Evolutionary conservation across 176 grass and related monocot genomes (phyloP).

Genomic region (Elaeis guineensis): DNA sequence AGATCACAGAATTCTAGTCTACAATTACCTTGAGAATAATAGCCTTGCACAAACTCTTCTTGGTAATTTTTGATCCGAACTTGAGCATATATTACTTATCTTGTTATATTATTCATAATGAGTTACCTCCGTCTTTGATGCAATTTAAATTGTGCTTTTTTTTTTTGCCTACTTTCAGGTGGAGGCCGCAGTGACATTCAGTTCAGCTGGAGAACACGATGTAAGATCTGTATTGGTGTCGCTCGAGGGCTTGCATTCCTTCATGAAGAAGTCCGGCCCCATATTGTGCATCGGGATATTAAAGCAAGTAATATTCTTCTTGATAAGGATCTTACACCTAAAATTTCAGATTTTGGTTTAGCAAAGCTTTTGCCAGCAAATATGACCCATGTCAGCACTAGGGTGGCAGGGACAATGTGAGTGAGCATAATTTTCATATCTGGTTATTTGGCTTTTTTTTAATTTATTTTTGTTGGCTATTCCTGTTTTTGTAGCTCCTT

Average conservation of each 20-base stretch:
- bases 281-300: slow-evolving; percentile 77
- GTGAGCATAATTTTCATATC: slow-evolving; percentile 12
- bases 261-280: slow-evolving; percentile 52
- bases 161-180: slow-evolving; percentile 31
- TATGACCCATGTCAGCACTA: slow-evolving; percentile 74
- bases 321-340: slow-evolving; percentile 56
- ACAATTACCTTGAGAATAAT: slow-evolving; percentile 82
- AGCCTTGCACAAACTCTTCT: slow-evolving; percentile 73
- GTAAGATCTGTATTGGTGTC: slow-evolving; percentile 58
- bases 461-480: background rate
- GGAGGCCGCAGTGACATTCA: slow-evolving; percentile 36
- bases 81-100: too few species aligned
- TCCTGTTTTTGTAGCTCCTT: too few species aligned
- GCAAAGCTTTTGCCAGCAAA: slow-evolving; percentile 64
- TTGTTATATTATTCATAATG: too few species aligned
- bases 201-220: slow-evolving; percentile 57
- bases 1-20: slow-evolving; percentile 66
- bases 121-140: background rate
- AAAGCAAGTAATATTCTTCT: slow-evolving; percentile 88
- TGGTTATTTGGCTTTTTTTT: background rate
- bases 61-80: slow-evolving; percentile 28
- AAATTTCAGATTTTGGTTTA: slow-evolving; percentile 77
- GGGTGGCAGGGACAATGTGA: slow-evolving; percentile 90
- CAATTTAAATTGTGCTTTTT: background rate
- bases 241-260: slow-evolving; percentile 59